These are phyloP conservation scores for Phytomonas serpens DNA, from an alignment of 208 protist genomes.

Conservation along the genomic window DNA sequence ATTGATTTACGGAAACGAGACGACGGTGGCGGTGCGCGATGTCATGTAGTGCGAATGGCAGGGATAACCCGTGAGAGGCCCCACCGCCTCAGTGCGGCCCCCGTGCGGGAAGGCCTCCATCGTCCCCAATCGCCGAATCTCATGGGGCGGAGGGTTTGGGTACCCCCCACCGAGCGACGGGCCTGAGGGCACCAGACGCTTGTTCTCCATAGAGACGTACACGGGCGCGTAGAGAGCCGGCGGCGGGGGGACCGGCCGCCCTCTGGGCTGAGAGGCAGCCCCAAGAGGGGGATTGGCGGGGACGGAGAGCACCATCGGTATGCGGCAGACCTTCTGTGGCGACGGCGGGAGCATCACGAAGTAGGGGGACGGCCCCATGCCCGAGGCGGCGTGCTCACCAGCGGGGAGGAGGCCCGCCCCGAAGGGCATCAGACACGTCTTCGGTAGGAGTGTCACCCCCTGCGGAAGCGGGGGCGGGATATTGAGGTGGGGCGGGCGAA, in stretches of 20 bases:
- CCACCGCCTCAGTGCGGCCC: neutral
- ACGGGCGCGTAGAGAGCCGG: neutral
- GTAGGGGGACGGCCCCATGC: neutral
- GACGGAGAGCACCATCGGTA: neutral
- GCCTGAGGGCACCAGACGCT: neutral
- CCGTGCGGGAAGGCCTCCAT: neutral
- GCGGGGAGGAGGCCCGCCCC: neutral
- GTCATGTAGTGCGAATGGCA: neutral
- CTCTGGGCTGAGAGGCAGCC: too few species aligned
- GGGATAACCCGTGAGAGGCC: neutral
- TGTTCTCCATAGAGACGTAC: neutral
- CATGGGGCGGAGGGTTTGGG: too few species aligned
- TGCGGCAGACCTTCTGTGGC: neutral
- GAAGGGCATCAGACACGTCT: neutral
- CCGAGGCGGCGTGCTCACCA: too few species aligned
- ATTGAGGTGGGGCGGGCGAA: neutral
- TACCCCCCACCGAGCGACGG: neutral
- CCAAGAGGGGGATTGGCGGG: neutral
- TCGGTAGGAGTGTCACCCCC: neutral
- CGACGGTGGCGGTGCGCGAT: neutral
- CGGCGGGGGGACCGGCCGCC: neutral
- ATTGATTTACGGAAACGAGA: neutral
- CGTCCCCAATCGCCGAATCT: neutral
- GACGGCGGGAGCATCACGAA: neutral
- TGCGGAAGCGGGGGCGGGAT: neutral